Percentiles rank a stretch among this genome's conserved stretches.
These are phyloP conservation scores for Diaporthe longicolla DNA, from an alignment of 2,329 filamentous ascomycete genomes.

Conservation along the genomic window DNA sequence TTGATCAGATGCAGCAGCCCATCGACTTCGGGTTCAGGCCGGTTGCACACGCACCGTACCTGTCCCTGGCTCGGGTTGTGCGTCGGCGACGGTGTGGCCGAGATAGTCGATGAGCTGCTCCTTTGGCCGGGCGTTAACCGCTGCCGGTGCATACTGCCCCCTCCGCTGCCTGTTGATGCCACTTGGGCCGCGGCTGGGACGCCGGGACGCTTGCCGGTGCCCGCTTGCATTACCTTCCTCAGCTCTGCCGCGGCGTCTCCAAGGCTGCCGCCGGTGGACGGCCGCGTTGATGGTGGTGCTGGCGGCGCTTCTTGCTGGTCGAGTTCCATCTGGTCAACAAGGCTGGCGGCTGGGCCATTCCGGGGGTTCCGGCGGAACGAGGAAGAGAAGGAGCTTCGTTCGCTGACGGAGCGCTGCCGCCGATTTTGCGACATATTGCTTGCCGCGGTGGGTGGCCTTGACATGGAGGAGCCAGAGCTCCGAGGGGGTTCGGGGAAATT, in stretches of 20 bases:
- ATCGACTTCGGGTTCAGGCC: constrained; percentile 56
- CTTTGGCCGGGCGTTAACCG: constrained; percentile 52
- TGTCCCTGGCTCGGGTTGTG: constrained; percentile 56
- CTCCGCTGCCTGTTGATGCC: constrained; percentile 43
- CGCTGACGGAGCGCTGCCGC: constrained; percentile 37
- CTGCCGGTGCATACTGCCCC: constrained; percentile 48
- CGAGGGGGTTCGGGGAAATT: constrained; percentile 65
- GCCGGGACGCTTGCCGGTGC: constrained; percentile 53
- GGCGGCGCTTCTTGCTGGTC: constrained; percentile 30
- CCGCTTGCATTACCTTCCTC: constrained; percentile 66
- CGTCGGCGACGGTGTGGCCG: constrained; percentile 60
- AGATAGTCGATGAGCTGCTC: constrained; percentile 57
- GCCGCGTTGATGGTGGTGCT: constrained; percentile 12
- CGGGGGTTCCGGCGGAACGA: constrained; percentile 8
- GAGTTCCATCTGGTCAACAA: constrained; percentile 36
- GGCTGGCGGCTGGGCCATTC: not conserved
- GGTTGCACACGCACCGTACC: constrained; percentile 71
- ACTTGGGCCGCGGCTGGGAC: constrained; percentile 3
- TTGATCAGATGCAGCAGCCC: constrained; percentile 72
- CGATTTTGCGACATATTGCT: constrained; percentile 46
- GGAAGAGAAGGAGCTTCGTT: constrained; percentile 22
- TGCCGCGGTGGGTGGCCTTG: constrained; percentile 45
- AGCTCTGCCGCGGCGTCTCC: constrained; percentile 74
- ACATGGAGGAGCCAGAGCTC: constrained; percentile 32
- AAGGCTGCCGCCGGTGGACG: constrained; percentile 40